phyloP scores from a whole-genome alignment of 208 protist species.

The Herpetomonas muscarum region DNA sequence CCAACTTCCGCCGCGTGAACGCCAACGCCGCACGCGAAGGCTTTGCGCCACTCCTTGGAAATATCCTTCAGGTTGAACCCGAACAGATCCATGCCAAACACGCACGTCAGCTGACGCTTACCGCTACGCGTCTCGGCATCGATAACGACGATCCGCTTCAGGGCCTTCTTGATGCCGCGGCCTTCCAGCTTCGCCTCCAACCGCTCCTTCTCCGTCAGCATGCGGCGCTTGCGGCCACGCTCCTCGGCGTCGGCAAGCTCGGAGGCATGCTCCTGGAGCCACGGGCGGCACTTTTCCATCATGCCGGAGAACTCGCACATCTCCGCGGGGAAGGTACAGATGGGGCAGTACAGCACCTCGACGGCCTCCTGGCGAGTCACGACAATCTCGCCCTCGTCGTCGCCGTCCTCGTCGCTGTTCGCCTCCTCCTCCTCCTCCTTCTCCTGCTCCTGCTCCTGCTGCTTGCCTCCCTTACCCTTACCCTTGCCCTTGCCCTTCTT shows the following conservation, averaged over 20 bases:
- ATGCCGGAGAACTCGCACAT: constrained; percentile 91
- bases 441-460: constrained; percentile 3
- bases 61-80: constrained; percentile 84
- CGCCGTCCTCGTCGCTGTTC: constrained; percentile 3
- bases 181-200: constrained; percentile 76
- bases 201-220: constrained; percentile 78
- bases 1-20: constrained; percentile 59
- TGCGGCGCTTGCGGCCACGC: constrained; percentile 68
- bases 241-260: constrained; percentile 83
- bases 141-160: constrained; percentile 68
- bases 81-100: constrained; percentile 84
- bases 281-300: constrained; percentile 89
- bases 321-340: constrained; percentile 89
- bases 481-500: constrained; percentile 29
- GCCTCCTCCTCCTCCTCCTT: constrained; percentile 2
- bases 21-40: constrained; percentile 80
- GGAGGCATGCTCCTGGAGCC: constrained; percentile 81
- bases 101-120: constrained; percentile 64
- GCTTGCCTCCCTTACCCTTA: constrained; percentile 21
- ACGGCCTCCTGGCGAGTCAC: constrained; percentile 47
- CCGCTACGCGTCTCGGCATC: constrained; percentile 56
- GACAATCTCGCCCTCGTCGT: constrained; percentile 10
- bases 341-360: constrained; percentile 87
- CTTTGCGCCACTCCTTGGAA: constrained; percentile 76
- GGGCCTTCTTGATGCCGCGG: constrained; percentile 70